phyloP scores from a whole-genome alignment of 2,329 filamentous ascomycete genomes.

The Dothistroma septosporum region DNA sequence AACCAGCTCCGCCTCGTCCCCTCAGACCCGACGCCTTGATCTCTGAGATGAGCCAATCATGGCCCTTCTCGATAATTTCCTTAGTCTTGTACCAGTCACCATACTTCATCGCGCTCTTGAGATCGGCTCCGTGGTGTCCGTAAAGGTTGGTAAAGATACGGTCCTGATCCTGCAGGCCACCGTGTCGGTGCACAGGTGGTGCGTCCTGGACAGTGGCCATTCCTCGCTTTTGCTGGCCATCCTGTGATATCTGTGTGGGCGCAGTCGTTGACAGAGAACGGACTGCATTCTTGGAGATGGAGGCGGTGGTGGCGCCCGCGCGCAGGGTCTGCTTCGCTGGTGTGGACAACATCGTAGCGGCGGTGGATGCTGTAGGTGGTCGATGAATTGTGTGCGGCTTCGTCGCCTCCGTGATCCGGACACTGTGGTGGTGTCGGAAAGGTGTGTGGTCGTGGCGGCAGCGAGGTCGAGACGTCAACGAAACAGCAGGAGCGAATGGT shows the following conservation, averaged over 20 bases:
- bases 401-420: slow-evolving; percentile 22
- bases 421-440: background rate
- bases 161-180: slow-evolving; percentile 91
- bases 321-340: slow-evolving; percentile 32
- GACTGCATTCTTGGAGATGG: slow-evolving; percentile 30
- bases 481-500: slow-evolving; percentile 6
- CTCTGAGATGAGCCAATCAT: slow-evolving; percentile 98
- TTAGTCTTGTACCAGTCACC: slow-evolving; percentile 99
- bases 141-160: slow-evolving; percentile 99
- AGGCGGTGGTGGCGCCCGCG: slow-evolving; percentile 25
- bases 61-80: slow-evolving; percentile 93
- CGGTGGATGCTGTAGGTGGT: slow-evolving; percentile 5
- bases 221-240: slow-evolving; percentile 56
- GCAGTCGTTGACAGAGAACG: slow-evolving; percentile 31
- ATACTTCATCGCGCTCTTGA: slow-evolving; percentile 95
- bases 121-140: slow-evolving; percentile 81
- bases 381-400: slow-evolving; percentile 19
- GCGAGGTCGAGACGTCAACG: slow-evolving; percentile 9
- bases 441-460: slow-evolving; percentile 12
- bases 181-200: slow-evolving; percentile 63
- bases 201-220: slow-evolving; percentile 58
- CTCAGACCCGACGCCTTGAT: slow-evolving; percentile 94
- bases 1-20: slow-evolving; percentile 94
- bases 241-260: slow-evolving; percentile 26
- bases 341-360: slow-evolving; percentile 31